Base-by-base conservation (phyloP, 768 basidiomycete species). In the Pleurotus tuoliensis region DNA sequence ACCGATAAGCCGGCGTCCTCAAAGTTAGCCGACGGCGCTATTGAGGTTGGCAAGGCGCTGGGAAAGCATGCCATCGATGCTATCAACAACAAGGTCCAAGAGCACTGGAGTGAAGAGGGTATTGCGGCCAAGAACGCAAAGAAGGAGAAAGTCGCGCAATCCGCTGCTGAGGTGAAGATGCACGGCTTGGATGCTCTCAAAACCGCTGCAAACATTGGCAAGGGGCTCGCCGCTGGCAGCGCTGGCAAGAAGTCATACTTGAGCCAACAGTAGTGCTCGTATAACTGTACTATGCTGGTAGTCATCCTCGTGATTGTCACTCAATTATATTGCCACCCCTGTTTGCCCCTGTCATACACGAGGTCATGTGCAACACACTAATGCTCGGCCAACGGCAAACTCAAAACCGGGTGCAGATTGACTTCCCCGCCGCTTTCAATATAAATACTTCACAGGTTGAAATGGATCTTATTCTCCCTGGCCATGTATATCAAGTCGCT, bases 401-500 rank as follows among this genome's bases (percentile, higher is more conserved):
- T n/a, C 20, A 11, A 22, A 44, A 44, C 41, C 41, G 41, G 41
- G 16, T 51, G 16, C 20, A 25, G 12, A 16, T 34, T 34, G 30
- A 4, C 27, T 24, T 47, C 7, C 13, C 16, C 18, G n/a, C n/a
- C n/a, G n/a, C n/a, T n/a, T n/a, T n/a, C 4, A 11, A 15, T 20
- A 53, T 53, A 53, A 53, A 53, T 53, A 53, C 20, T 9, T 34
- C 48, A 9, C 34, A 37, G 43, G 24, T 20, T 47, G 18, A 18
- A 24, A 40, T 53, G 27, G 8, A 4, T 41, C 39, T 18, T 40
- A 15, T 20, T 41, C 39, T 16, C 49, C 49, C 49, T 4, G 41
- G 13, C 20, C 38, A 87, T 88, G 85, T 68, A 77, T 63, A 58
- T 85, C 65, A 81, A 76, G 58, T 89, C 88, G 4, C 69, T 71